Percentiles rank a stretch among this genome's conserved stretches.
phyloP scores from a whole-genome alignment of 2,329 filamentous ascomycete species.

The Sporothrix inflata region DNA sequence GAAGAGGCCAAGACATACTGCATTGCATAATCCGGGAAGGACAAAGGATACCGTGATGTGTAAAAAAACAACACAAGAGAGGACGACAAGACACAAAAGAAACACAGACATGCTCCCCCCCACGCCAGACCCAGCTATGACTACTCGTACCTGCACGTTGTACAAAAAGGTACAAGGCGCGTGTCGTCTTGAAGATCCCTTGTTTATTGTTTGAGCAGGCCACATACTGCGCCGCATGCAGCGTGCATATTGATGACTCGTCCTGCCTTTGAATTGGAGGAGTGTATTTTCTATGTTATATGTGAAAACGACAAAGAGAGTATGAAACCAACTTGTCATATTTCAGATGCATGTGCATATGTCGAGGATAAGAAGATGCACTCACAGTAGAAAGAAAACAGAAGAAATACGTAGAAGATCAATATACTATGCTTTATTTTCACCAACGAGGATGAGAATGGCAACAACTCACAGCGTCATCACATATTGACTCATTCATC shows the following conservation, averaged over 20 bases:
- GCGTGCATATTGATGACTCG: background rate
- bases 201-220: background rate
- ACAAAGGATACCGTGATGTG: background rate
- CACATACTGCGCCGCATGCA: background rate
- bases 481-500: background rate
- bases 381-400: background rate
- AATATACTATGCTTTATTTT: background rate
- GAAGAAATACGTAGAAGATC: background rate
- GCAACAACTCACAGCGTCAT: background rate
- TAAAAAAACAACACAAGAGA: no score
- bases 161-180: background rate
- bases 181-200: background rate
- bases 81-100: no score
- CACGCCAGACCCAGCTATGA: background rate
- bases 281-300: no score
- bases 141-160: conserved; percentile 9
- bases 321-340: background rate
- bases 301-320: no score
- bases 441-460: background rate
- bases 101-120: background rate
- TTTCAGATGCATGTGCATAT: background rate
- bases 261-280: background rate
- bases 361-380: background rate
- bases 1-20: background rate
- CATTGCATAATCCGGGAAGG: background rate